Base-by-base conservation (phyloP, 345 rosid genomes). In the Rhizophora mangle region DNA sequence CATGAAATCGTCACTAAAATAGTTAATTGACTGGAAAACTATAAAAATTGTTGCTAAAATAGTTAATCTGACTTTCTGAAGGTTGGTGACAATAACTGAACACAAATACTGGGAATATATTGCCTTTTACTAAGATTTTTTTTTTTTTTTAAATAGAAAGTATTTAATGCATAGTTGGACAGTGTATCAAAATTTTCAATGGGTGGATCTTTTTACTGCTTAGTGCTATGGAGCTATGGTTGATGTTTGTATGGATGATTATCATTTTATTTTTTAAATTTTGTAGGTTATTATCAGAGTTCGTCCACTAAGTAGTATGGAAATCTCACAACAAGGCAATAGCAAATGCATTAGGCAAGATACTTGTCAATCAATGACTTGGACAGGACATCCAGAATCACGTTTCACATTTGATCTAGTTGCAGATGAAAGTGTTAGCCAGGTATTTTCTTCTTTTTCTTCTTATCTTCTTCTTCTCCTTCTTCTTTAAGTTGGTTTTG, bases 351-450 rank as follows among this genome's bases (percentile, higher is more conserved):
- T 92, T 19, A 86, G 84, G 82, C 97, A 89, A 80, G 99, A 96
- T 56, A 96, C 88, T 65, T 72, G 87, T 21, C 99, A 96, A 74
- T 81, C 89, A 19, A 71, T 96, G 19, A 86, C 96, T 76, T 96
- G 99, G 99, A 83, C 76, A 5, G 98, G 94, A 68, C 94, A 82
- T 82, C 99, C 98, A 0, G 98, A 90, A 73, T 87, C 93, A 3
- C 92, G 99, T 9, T 92, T 86, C 80, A 96, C 99, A 0, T 96
- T 96, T 56, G 99, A 96, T 75, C 78, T 85, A 53, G 97, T 96
- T 39, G 99, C 99, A 27, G 97, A 96, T 65, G 98, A 92, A 75
- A 79, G 78, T 62, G 96, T 88, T 63, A 85, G 86, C 63, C 99
- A 96, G 97, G 99, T 88, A 78, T 80, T 62, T 34, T 8, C 37